Evolutionary conservation across 192 early-diverging fungal genomes (phyloP), one percentile per base, ranked within the genome.

Genomic region (Fimicolochytrium jonesii): DNA sequence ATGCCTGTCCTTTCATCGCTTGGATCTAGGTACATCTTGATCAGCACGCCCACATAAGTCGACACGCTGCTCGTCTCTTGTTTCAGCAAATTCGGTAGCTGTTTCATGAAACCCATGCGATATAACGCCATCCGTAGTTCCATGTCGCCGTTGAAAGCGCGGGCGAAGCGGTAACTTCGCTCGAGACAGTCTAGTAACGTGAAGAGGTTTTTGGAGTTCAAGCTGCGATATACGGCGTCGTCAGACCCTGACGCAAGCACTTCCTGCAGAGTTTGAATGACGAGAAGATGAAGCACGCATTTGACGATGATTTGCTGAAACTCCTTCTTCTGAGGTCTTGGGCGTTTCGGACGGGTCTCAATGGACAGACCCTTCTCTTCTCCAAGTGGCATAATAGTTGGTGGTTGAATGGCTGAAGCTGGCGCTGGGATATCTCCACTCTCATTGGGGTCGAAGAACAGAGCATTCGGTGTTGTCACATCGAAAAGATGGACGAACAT

Each of bases 211-310:
- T 75, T 35, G 20, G 78, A 68, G 29, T 74, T 70, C 26, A 87
- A 58, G 22, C 74, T 65, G 45, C 67, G 62, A 77, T 89, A 87
- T 17, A 90, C 81, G 57, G 66, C 65, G 42, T 80, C 70, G 25
- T 70, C 49, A 3, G 71, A 68, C 6, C 70, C 72, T 32, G 74
- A 64, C 23, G 76, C 39, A 32, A 77, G 45, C 17, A 93, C 76
- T 55, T 94, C 92, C 62, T 90, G 86, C 29, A 97, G 69, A 0
- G 91, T 94, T 67, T 94, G 90, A 48, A 97, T 92, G 18, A 97
- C 72, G 53, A 92, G 77, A 46, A 94, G 75, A 55, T 97, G 94
- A 33, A 92, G 70, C 0, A 93, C 85, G 71, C 94, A 97, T 68
- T 92, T 93, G 22, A 91, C 84, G 56, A 92, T 90, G 22, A 91